Conservation (phyloP, 2,329 filamentous ascomycete species). For the Colletotrichum sp. region DNA sequence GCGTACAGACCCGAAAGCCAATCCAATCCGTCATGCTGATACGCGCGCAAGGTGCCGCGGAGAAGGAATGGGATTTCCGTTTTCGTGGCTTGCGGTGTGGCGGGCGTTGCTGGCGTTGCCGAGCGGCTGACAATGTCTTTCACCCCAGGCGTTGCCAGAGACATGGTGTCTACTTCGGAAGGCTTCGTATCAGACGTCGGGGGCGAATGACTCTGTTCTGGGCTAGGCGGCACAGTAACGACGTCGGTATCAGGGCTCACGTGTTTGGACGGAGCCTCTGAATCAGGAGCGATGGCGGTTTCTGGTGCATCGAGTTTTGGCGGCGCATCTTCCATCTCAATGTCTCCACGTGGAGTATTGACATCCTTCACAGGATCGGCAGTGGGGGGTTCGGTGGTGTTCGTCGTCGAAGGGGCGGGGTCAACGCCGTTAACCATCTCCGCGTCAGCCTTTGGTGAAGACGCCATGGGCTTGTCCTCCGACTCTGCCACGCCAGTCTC, state of each 20-base stretch:
- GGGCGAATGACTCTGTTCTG: conserved; percentile 52
- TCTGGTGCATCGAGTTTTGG: conserved; percentile 9
- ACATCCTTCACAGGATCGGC: background rate
- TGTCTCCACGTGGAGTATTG: conserved; percentile 28
- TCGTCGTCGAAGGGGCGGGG: background rate
- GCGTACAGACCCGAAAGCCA: conserved; percentile 94
- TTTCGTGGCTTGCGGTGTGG: conserved; percentile 47
- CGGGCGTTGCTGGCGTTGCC: conserved; percentile 35
- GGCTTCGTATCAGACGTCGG: conserved; percentile 56
- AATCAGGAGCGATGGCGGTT: conserved; percentile 25
- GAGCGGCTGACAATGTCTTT: conserved; percentile 34
- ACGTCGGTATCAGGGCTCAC: conserved; percentile 48
- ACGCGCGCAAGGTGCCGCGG: conserved; percentile 88
- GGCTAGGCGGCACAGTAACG: conserved; percentile 46
- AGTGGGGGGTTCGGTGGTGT: background rate
- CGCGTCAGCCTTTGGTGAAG: background rate
- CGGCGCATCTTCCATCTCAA: conserved; percentile 37
- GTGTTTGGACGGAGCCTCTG: conserved; percentile 28
- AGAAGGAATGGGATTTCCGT: conserved; percentile 83
- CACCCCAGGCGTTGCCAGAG: conserved; percentile 13
- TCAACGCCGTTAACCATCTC: background rate
- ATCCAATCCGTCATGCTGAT: conserved; percentile 95
- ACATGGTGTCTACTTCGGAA: conserved; percentile 50
- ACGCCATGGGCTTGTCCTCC: background rate
- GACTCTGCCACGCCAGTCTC: background rate